Evolutionary conservation across 2,329 filamentous ascomycete species (phyloP).

Genomic region (Colletotrichum orbiculare): DNA sequence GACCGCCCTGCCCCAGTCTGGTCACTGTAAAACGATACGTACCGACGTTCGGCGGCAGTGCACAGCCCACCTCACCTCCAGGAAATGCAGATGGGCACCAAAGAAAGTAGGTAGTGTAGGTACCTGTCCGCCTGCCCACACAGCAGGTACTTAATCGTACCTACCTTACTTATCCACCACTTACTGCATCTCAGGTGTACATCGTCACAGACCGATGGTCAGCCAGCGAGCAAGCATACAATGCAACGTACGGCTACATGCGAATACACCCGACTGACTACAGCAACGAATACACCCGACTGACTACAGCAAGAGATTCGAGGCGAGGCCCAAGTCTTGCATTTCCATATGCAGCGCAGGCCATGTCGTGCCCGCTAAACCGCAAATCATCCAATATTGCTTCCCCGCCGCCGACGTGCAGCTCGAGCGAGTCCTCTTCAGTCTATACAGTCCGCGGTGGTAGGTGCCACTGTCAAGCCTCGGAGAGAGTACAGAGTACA

Average conservation of each 20-base stretch:
- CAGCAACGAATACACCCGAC: not conserved
- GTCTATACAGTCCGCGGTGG: not conserved
- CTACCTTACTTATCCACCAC: too few species aligned
- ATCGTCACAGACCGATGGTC: too few species aligned
- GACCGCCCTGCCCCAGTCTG: not conserved
- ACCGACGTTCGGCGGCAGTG: slow-evolving; percentile 8
- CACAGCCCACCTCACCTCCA: slow-evolving; percentile 15
- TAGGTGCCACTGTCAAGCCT: too few species aligned
- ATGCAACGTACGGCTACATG: not conserved
- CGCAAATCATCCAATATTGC: slow-evolving; percentile 4
- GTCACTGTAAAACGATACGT: not conserved
- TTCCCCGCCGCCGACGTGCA: slow-evolving; percentile 30
- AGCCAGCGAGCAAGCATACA: too few species aligned
- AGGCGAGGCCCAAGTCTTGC: too few species aligned
- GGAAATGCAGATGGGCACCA: not conserved
- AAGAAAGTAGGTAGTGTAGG: not conserved
- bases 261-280: not conserved
- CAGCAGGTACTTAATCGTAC: not conserved
- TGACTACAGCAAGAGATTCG: not conserved
- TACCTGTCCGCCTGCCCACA: not conserved
- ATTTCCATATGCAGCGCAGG: not conserved
- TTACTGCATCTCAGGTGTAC: too few species aligned
- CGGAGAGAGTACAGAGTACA: too few species aligned
- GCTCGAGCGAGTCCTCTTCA: slow-evolving; percentile 16
- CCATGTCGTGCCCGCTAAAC: not conserved